Base-by-base conservation (phyloP, 2,329 filamentous ascomycete genomes). In the Zymoseptoria pseudotritici region DNA sequence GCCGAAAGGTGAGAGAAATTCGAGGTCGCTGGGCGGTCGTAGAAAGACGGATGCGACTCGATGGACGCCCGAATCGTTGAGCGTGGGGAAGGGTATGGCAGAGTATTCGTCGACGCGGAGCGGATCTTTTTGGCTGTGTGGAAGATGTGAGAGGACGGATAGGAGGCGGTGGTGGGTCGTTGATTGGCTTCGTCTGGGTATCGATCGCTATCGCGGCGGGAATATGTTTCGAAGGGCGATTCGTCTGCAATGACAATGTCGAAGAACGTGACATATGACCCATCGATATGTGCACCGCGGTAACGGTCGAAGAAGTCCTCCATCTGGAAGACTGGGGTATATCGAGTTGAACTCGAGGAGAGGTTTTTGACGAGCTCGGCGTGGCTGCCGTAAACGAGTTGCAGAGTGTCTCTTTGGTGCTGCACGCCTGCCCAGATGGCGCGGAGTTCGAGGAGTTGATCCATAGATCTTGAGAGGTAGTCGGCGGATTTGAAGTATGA, bases 301-400 rank as follows among this genome's bases (percentile, higher is more conserved):
- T 96, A 96, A 26, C 91, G 82, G 67, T 94, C 89, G 67, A 94
- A 92, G 73, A 95, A 95, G 70, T 94, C 89, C 64, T 94, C 90
- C 13, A 92, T 82, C 62, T 94, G 89, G 69, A 94, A 93, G 1
- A 90, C 88, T 0, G 89, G 87, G 0, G 86, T 86, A 66, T 90
- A 91, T 9, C 88, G 79, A 81, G 89, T 86, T 0, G 86, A 81
- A 63, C 84, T 89, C 57, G 81, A 85, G 1, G 84, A 81, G 20
- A 91, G 73, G 3, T 83, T 86, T 70, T 89, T 89, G 57, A 92
- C 86, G n/a, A 95, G 80, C 71, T 92, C 89, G 0, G 84, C 81
- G 69, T 96, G 91, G n/a, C 87, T 89, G 24, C 83, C 83, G 71
- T 89, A 92, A 10, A 95, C 87, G 8, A 81, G 83, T 73, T 92